Evolutionary conservation across 2,329 filamentous ascomycete species (phyloP).

Genomic region (Calonectria pseudoreteaudii): DNA sequence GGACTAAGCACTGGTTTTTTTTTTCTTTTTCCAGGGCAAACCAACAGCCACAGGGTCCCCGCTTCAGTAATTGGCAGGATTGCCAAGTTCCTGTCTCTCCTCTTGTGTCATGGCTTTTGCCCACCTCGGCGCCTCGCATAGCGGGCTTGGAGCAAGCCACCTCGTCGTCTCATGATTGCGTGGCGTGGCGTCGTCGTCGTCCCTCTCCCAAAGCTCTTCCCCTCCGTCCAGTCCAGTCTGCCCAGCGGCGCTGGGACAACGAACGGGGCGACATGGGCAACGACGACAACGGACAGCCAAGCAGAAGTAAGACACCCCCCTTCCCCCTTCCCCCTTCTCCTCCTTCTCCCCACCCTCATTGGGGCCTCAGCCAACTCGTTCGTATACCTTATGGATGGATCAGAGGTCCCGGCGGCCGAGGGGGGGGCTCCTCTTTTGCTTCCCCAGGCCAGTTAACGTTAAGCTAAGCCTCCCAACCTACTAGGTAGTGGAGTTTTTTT

Average conservation of each 20-base stretch:
- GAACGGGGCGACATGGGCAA: not conserved
- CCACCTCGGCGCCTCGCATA: slow-evolving; percentile 5
- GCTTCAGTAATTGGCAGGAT: slow-evolving; percentile 2
- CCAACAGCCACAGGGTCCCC: not conserved
- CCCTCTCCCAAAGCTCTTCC: not conserved
- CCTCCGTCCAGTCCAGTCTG: not conserved
- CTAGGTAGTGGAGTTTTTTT: not conserved
- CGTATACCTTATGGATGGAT: slow-evolving; percentile 1
- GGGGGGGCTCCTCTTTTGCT: not conserved
- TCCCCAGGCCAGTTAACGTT: slow-evolving; percentile 9
- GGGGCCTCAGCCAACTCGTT: slow-evolving; percentile 1
- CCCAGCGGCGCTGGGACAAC: not conserved
- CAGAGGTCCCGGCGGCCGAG: not conserved
- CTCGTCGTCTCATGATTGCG: slow-evolving; percentile 21
- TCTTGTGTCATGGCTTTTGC: slow-evolving; percentile 1
- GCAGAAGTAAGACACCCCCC: not conserved
- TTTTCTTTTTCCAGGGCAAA: too few relatives aligned
- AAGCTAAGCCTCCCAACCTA: slow-evolving; percentile 17
- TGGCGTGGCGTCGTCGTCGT: slow-evolving; percentile 18
- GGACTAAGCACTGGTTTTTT: not conserved
- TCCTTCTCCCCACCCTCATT: not conserved
- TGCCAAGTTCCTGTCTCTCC: slow-evolving; percentile 1
- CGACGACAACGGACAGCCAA: not conserved
- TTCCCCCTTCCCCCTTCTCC: not conserved
- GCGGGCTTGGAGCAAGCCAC: slow-evolving; percentile 9